A percentile compares a stretch with the other conserved stretches of the same genome.
phyloP scores from a whole-genome alignment of 306 rosid genomes.

The Cicer pinnatifidum region DNA sequence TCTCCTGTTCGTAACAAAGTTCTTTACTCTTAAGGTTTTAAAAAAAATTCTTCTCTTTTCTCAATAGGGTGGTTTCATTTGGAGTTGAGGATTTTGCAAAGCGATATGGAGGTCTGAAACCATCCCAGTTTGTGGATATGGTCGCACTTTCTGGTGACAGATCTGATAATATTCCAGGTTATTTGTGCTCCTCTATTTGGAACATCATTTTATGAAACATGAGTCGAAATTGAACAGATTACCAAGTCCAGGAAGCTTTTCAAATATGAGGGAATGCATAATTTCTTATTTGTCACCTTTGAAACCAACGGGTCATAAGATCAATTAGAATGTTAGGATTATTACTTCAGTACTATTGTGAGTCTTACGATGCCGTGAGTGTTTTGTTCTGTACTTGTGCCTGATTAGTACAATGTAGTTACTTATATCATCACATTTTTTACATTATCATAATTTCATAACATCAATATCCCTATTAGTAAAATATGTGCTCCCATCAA shows the following conservation, averaged over 20 bases:
- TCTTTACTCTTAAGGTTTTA: slow-evolving; percentile 28
- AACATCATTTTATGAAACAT: slow-evolving; percentile 30
- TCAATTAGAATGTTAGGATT: slow-evolving; percentile 19
- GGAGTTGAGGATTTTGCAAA: slow-evolving; percentile 86
- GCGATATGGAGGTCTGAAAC: slow-evolving; percentile 72
- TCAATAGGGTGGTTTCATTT: slow-evolving; percentile 87
- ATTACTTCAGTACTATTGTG: not conserved
- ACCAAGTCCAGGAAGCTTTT: not conserved
- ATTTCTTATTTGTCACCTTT: slow-evolving; percentile 26
- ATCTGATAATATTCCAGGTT: slow-evolving; percentile 96
- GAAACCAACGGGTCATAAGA: slow-evolving; percentile 15
- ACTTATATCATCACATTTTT: too few relatives aligned
- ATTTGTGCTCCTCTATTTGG: slow-evolving; percentile 41
- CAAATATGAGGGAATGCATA: slow-evolving; percentile 19
- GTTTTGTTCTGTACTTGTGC: slow-evolving; percentile 13
- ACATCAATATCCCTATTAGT: not conserved
- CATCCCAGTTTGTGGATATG: slow-evolving; percentile 93
- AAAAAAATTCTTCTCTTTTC: slow-evolving; percentile 12
- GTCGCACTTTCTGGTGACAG: slow-evolving; percentile 86
- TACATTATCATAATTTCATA: too few relatives aligned
- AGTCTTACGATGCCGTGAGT: not conserved
- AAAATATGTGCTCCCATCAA: not conserved
- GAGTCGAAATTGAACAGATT: slow-evolving; percentile 16
- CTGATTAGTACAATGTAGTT: not conserved
- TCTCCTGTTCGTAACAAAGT: slow-evolving; percentile 21